Evolutionary conservation across 768 basidiomycete genomes (phyloP), one percentile per base, ranked within the genome.

Genomic region (Sporobolomyces roseus): DNA sequence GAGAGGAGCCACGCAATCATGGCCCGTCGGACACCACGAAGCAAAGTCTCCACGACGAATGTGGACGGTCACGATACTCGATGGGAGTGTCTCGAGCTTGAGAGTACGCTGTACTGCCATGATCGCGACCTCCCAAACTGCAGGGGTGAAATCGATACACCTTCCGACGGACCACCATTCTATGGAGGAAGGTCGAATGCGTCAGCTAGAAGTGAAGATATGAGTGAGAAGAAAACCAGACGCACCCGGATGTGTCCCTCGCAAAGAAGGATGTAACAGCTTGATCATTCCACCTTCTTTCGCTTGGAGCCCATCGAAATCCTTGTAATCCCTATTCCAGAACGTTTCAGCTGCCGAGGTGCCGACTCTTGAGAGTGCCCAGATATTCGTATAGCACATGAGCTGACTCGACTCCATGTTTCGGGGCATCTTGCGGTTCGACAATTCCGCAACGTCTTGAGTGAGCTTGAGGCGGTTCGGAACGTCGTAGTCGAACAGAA

Each of bases 41-140:
- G 38, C 55, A 25, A 65, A 65, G 38, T 65, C 64, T 19, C 64
- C 64, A 3, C 64, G 46, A 0, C 64, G 55, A 12, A 65, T 29
- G 56, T 65, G 64, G 1, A 65, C 36, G 4, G 64, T 65, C 35
- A 65, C 2, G 3, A 59, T 9, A 48, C 43, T n/a, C 25, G 21
- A 56, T 27, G 25, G 46, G 5, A 19, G 27, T 46, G 33, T 14
- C 16, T 30, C 29, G 21, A 51, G 36, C 10, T 50, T 36, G 55
- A 65, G 64, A 27, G 64, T 65, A n/a, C 29, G 16, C 21, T 41
- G 30, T 19, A 58, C 32, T 33, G 64, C 64, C 29, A 59, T 25
- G 29, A 59, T 19, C 2, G 64, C 64, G 48, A 65, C 49, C 10
- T 68, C 61, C 66, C 66, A 68, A 4, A 68, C 62, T 14, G 30